Percentiles rank a stretch among this genome's conserved stretches.
Conservation (phyloP, 2,329 filamentous ascomycete species). For the Penicillium rolfsii region DNA sequence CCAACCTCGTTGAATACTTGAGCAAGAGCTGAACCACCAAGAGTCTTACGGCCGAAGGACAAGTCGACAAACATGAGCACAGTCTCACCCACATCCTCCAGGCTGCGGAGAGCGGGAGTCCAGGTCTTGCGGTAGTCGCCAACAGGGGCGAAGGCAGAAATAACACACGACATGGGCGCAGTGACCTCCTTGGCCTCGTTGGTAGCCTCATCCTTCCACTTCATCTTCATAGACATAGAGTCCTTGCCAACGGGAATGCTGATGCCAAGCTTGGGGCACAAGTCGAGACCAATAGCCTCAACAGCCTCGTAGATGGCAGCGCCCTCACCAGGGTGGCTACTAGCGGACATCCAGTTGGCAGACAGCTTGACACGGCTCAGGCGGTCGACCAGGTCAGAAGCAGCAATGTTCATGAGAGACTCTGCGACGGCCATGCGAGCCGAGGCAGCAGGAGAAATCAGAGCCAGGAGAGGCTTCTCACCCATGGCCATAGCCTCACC, state of each 20-base stretch:
- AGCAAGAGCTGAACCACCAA: constrained; percentile 89
- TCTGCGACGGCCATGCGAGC: constrained; percentile 96
- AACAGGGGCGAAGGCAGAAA: constrained; percentile 87
- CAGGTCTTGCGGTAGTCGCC: constrained; percentile 83
- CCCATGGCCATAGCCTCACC: constrained; percentile 99
- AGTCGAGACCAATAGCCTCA: constrained; percentile 85
- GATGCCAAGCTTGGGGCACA: constrained; percentile 87
- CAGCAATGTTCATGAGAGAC: constrained; percentile 88
- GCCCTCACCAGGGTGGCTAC: constrained; percentile 87
- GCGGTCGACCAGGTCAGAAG: constrained; percentile 72
- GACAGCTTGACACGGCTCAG: constrained; percentile 82
- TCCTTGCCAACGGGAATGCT: constrained; percentile 97
- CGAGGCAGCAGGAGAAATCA: constrained; percentile 87
- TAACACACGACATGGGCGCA: constrained; percentile 85
- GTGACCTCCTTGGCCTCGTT: constrained; percentile 81
- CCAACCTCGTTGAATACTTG: constrained; percentile 88
- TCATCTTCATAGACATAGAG: constrained; percentile 98
- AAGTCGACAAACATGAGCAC: constrained; percentile 90
- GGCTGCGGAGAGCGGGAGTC: constrained; percentile 83
- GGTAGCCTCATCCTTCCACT: constrained; percentile 75
- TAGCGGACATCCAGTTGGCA: constrained; percentile 99
- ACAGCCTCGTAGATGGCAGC: constrained; percentile 93
- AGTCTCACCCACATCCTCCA: constrained; percentile 87
- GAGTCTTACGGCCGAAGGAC: constrained; percentile 74
- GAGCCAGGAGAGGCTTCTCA: constrained; percentile 83